phyloP scores from a whole-genome alignment of 2,329 filamentous ascomycete species.

The Stachybotrys elegans region DNA sequence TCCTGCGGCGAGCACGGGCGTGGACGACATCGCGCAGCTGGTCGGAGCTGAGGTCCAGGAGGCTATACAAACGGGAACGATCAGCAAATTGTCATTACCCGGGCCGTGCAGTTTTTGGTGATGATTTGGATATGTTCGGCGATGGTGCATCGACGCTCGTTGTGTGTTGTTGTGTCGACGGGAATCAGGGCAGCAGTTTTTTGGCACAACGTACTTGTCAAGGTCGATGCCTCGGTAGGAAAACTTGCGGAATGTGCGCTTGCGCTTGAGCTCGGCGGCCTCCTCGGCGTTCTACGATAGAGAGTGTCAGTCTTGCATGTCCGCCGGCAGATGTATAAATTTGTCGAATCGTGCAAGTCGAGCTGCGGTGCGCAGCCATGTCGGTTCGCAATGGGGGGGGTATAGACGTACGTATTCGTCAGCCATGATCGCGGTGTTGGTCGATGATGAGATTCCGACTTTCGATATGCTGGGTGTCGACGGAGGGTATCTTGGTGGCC shows the following conservation, averaged over 20 bases:
- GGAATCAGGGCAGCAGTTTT: no score
- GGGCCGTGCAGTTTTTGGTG: no score
- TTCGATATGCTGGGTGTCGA: slow-evolving; percentile 36
- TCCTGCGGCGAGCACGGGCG: slow-evolving; percentile 95
- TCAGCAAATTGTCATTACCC: slow-evolving; percentile 16
- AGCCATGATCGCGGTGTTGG: slow-evolving; percentile 65
- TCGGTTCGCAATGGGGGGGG: no score
- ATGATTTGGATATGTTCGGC: no score
- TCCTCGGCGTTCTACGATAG: slow-evolving; percentile 80
- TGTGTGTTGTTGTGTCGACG: no score
- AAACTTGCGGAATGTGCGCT: slow-evolving; percentile 99
- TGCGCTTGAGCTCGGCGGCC: slow-evolving; percentile 99
- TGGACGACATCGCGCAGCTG: slow-evolving; percentile 99
- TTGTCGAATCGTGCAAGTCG: not conserved
- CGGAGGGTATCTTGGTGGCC: slow-evolving; percentile 35
- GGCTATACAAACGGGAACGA: slow-evolving; percentile 49
- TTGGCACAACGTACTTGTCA: slow-evolving; percentile 73
- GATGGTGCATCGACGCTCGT: no score
- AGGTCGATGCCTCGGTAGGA: slow-evolving; percentile 99
- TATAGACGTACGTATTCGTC: slow-evolving; percentile 77
- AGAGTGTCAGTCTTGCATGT: not conserved
- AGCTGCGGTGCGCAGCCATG: no score
- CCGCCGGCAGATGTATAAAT: not conserved
- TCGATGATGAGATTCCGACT: slow-evolving; percentile 37
- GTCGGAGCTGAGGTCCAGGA: slow-evolving; percentile 97